Base-by-base conservation (phyloP, 1,284 basidiomycete species). In the Tylopilus sp. region DNA sequence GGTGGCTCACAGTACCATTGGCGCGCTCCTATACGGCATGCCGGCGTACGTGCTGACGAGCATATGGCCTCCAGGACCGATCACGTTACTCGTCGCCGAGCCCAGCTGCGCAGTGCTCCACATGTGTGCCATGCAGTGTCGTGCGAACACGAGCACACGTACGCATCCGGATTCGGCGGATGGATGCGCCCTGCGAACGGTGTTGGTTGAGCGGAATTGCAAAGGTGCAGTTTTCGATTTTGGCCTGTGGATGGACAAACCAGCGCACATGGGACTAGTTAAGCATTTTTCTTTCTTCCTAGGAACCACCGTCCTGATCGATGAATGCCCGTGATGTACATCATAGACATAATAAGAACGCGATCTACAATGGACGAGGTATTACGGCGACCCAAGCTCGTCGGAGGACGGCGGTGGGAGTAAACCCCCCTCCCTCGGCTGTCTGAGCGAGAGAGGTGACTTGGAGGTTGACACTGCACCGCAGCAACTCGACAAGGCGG, bases 41-140 rank as follows among this genome's bases (percentile, higher is more conserved):
- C 34, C 10, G 25, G 23, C 8, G 35, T n/a, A 25, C 25, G 23
- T 26, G 21, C 39, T 26, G 18, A 18, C 29, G 16, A 28, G 15
- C 19, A 9, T 18, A 29, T 4, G 3, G 12, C 8, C 4, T 11
- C 9, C 30, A 11, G 15, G 13, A 36, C 13, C 12, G n/a, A 30
- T 33, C 21, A 26, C 37, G 34, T 31, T 21, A 16, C 28, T 29
- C 26, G 3, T 46, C 23, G 25, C 30, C 23, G n/a, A 35, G 53
- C 47, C 41, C n/a, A 15, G 16, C 13, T 41, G 37, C 28, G 30
- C 44, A 38, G n/a, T 23, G 29, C 35, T 21, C 49, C 39, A 38
- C 30, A 40, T 34, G 31, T 16, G 37, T n/a, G 12, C 26, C 34
- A 36, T 31, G 41, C 42, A 19, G 42, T 35, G 26, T 30, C 34